Evolutionary conservation across 192 early-diverging fungal genomes (phyloP).

Genomic region (Backusella psychrophila): DNA sequence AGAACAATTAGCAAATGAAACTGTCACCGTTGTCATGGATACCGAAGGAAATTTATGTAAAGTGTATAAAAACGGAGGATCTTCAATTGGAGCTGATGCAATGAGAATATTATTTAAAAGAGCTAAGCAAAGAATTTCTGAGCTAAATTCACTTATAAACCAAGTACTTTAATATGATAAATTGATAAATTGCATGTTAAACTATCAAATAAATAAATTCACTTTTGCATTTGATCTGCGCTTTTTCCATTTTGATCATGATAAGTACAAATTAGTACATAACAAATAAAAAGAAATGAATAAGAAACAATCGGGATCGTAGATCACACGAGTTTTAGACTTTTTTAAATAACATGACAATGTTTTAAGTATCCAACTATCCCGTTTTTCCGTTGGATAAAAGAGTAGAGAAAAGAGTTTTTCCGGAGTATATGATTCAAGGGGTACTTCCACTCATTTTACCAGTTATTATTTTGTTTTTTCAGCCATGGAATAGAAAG

Average conservation of each 20-base stretch:
- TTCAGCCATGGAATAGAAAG: neutral
- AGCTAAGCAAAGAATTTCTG: conserved; percentile 1
- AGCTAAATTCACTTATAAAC: neutral
- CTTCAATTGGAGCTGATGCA: conserved; percentile 33
- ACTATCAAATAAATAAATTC: neutral
- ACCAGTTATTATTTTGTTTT: neutral
- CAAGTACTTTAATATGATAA: neutral
- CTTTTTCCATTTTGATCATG: neutral
- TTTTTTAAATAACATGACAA: neutral
- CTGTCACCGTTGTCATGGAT: conserved; percentile 59
- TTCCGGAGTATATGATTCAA: neutral
- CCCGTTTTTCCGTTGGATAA: neutral
- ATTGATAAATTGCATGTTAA: neutral
- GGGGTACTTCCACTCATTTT: neutral
- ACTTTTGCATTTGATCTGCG: neutral
- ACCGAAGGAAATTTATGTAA: conserved; percentile 51
- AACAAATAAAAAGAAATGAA: neutral
- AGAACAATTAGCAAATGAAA: conserved; percentile 55
- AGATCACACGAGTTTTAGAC: conserved; percentile 3
- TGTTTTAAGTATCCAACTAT: neutral
- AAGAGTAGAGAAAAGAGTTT: neutral
- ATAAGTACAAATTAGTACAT: neutral
- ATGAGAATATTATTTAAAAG: neutral
- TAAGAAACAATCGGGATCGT: neutral
- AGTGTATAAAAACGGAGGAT: conserved; percentile 59